Base-by-base conservation (phyloP, 495 filamentous ascomycete species). In the Geopyxis carbonaria region DNA sequence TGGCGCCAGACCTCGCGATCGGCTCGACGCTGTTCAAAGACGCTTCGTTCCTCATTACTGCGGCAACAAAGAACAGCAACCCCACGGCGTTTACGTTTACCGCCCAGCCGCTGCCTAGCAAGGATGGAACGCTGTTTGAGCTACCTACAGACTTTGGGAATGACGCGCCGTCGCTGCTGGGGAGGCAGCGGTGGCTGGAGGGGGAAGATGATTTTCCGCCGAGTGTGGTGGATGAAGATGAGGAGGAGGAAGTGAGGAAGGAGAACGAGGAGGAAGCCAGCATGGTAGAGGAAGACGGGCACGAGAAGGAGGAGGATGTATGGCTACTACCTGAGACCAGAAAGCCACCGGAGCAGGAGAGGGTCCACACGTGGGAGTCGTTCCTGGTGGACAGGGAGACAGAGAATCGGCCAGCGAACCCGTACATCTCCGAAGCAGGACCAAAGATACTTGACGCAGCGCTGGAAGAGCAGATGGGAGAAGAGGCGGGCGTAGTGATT, bases 391-490 rank as follows among this genome's bases (percentile, higher is more conserved):
- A 48, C 8, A 37, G 14, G 11, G 22, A 40, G 6, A 46, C 57
- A 28, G 38, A 46, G 45, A 40, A 47, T 47, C 11, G 67, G 72
- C 40, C 60, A 55, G 0, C 54, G 19, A 69, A 74, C 13, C 59
- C 69, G 28, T 86, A 87, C 42, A 65, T 93, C 22, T 81, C 74
- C 2, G 87, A 94, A 55, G 73, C 77, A 9, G 80, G 83, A 0
- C 64, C 80, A 2, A 57, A 57, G 15, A 70, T 71, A 2, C 86
- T 87, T 40, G 83, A 93, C 60, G 73, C 78, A 5, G 68, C 65
- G 10, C 37, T 83, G 11, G 61, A 55, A 35, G 53, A 58, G 15
- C 25, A 24, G 18, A 32, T 25, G 14, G 14, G 16, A 19, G 35
- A 31, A 13, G 46, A 55, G 0, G 29, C 34, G 32, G 46, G 51